Base-by-base conservation (phyloP, 306 rosid genomes). In the Acacia acuminata region DNA sequence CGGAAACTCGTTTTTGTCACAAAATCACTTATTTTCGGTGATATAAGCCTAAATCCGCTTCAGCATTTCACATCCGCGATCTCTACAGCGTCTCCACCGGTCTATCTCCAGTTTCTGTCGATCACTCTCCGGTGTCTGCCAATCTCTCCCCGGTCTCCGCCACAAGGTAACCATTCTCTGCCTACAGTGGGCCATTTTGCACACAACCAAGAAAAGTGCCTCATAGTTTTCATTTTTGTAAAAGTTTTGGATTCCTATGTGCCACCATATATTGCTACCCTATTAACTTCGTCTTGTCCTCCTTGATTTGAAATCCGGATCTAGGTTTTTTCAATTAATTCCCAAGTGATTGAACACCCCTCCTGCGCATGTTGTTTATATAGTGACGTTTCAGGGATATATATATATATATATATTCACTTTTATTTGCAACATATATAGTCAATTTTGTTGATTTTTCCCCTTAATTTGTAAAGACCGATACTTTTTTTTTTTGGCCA, bases 171-270 rank as follows among this genome's bases (percentile, higher is more conserved):
- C 30, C 30, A 1, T 27, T 27, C 30, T 27, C 30, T 27, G 30
- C 53, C 53, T 16, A 47, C 77, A 55, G 61, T 84, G 82, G 85
- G 96, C 90, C 93, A 90, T 89, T 91, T 90, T 88, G 78, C 88
- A 84, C 22, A 81, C 82, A 88, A 85, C 88, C 86, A 87, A 58
- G 87, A 85, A 85, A 77, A 84, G 82, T 87, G 80, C 76, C 43
- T 69, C 82, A 76, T 25, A 75, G 88, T 85, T 75, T 34, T 90
- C 16, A 44, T 71, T 71, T 71, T 71, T 44, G 3, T 12, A 11
- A 43, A 94, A 89, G 94, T 84, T 90, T 82, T 66, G 94, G 98
- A 89, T 92, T 94, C 98, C 97, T 82, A 94, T 94, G 96, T 88
- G 60, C 34, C 15, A 24, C 7, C 16, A 86, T 63, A 73, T 82